phyloP scores from a whole-genome alignment of 2,329 filamentous ascomycete species.

The Laburnicola sp. region DNA sequence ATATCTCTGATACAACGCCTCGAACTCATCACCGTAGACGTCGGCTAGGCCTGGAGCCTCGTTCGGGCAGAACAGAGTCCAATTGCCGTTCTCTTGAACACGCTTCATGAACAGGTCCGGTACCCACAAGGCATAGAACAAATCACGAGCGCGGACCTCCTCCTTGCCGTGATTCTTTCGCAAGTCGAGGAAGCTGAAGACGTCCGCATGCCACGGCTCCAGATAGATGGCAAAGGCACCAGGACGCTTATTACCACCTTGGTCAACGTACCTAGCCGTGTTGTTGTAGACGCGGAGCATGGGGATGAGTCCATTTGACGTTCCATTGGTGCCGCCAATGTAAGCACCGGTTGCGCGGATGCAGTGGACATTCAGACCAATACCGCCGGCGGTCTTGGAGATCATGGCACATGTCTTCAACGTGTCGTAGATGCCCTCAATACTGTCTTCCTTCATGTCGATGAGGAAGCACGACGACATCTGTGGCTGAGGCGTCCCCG shows the following conservation, averaged over 20 bases:
- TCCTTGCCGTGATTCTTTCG: conserved; percentile 99
- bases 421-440: conserved; percentile 98
- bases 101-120: conserved; percentile 99
- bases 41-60: conserved; percentile 94
- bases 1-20: conserved; percentile 87
- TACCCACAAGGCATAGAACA: conserved; percentile 98
- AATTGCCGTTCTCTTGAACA: conserved; percentile 93
- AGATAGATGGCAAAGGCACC: conserved; percentile 99
- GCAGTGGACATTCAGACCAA: conserved; percentile 93
- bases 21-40: conserved; percentile 96
- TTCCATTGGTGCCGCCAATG: conserved; percentile 96
- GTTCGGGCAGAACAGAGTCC: conserved; percentile 98
- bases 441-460: conserved; percentile 99
- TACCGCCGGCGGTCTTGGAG: conserved; percentile 98
- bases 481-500: conserved; percentile 91
- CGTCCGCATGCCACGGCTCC: conserved; percentile 97
- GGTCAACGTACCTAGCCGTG: conserved; percentile 96
- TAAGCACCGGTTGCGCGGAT: conserved; percentile 98
- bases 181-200: conserved; percentile 95
- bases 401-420: conserved; percentile 99
- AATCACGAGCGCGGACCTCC: conserved; percentile 91
- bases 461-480: conserved; percentile 98
- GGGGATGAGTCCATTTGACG: conserved; percentile 93
- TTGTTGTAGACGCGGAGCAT: conserved; percentile 99
- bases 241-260: conserved; percentile 98